Base-by-base conservation (phyloP, 2,329 filamentous ascomycete genomes). In the Blastomyces emzantsi region DNA sequence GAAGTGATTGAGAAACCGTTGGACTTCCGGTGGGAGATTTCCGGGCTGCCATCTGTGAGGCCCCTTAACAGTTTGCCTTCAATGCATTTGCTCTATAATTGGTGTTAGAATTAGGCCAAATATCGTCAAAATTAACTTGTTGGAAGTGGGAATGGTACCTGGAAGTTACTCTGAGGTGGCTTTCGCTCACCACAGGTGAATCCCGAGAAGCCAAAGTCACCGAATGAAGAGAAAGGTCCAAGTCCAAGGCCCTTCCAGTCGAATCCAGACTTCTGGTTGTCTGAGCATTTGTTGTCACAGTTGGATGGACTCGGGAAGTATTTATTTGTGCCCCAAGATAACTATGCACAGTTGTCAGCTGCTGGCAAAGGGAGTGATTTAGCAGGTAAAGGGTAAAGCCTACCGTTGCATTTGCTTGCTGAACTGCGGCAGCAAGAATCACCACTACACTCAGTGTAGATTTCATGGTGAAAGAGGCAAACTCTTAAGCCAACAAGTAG, bases 221-320 rank as follows among this genome's bases (percentile, higher is more conserved):
- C 85, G 75, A 91, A 96, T 69, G 74, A 77, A 67, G 75, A 76
- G 77, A 96, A 86, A 19, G 73, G 70, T 55, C 90, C 90, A 45
- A 78, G 68, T 67, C 74, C 69, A 30, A 96, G 82, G 67, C 84
- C 83, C 33, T 76, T 76, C 84, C 89, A 97, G 80, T 88, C 79
- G 75, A 89, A 94, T 60, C 91, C 92, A 28, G 71, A 68, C 67
- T 82, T 77, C 79, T 95, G 90, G 68, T 86, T 76, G n/a, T 82
- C 74, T 64, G 83, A 85, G 78, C 93, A 97, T 70, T 87, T 77
- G 80, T 94, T 94, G 80, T 90, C 79, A 72, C 83, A 85, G 82
- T 90, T 91, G 64, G 79, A 77, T 15, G 91, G 90, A 75, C 82
- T 88, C 59, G 80, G 80, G 81, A 86, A 95, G 65, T 80, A 75